A percentile compares a stretch with the other conserved stretches of the same genome.
phyloP scores from a whole-genome alignment of 176 grass and related monocot genomes.

The Phoenix dactylifera region DNA sequence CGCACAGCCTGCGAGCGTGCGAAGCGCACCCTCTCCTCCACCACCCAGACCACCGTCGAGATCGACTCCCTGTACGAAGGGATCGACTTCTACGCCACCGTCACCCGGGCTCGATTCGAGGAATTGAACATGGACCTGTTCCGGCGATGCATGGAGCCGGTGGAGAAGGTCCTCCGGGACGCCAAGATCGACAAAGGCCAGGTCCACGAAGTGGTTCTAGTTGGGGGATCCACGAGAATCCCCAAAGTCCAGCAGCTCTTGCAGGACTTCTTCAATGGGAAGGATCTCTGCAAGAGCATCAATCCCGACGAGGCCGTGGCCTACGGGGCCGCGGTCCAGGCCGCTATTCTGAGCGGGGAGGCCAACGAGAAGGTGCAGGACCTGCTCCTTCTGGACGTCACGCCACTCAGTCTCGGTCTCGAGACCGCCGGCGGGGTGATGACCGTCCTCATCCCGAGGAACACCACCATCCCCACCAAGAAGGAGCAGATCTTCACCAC shows the following conservation, averaged over 20 bases:
- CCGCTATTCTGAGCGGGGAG: slow-evolving; percentile 16
- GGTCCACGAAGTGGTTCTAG: slow-evolving; percentile 17
- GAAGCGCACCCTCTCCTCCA: slow-evolving; percentile 18
- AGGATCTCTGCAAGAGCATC: no score
- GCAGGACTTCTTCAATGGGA: no score
- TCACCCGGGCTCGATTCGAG: slow-evolving; percentile 20
- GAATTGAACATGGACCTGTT: slow-evolving; percentile 20
- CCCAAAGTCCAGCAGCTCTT: slow-evolving; percentile 14
- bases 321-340: slow-evolving; percentile 15
- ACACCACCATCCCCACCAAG: slow-evolving; percentile 23
- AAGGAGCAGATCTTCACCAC: slow-evolving; percentile 24
- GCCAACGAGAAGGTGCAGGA: slow-evolving; percentile 26
- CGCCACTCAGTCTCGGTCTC: slow-evolving; percentile 12
- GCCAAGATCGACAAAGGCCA: slow-evolving; percentile 20
- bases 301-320: neutral
- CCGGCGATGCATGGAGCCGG: slow-evolving; percentile 15
- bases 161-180: slow-evolving; percentile 21
- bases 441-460: slow-evolving; percentile 11
- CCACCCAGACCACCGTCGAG: slow-evolving; percentile 19
- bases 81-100: slow-evolving; percentile 16
- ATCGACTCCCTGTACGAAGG: slow-evolving; percentile 15
- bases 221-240: slow-evolving; percentile 18
- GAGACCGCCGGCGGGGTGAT: slow-evolving; percentile 21
- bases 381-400: slow-evolving; percentile 20
- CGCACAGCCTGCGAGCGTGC: slow-evolving; percentile 15